phyloP scores from a whole-genome alignment of 306 rosid species.

The Prunus kanzakura region DNA sequence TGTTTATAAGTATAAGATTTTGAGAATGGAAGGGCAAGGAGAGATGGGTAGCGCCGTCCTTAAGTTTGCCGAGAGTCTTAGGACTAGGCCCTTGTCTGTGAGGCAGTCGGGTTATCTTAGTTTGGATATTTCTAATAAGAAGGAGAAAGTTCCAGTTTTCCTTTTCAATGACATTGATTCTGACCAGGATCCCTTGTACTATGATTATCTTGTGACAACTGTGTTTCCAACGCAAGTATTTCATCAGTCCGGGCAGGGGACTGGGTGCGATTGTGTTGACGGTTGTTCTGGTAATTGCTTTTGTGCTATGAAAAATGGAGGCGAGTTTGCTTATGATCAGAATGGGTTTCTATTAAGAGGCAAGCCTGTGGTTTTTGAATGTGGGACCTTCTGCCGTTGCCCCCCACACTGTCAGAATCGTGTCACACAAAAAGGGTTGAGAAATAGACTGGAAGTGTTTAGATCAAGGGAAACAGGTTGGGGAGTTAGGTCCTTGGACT shows the following conservation, averaged over 20 bases:
- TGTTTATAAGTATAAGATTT: slow-evolving; percentile 73
- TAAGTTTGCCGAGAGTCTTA: slow-evolving; percentile 56
- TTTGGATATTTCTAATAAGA: slow-evolving; percentile 58
- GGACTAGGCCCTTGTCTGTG: slow-evolving; percentile 40
- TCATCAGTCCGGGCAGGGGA: slow-evolving; percentile 51
- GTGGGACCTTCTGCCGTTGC: slow-evolving; percentile 75
- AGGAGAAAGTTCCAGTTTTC: slow-evolving; percentile 50
- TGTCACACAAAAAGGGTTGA: slow-evolving; percentile 68
- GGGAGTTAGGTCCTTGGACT: slow-evolving; percentile 97
- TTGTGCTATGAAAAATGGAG: slow-evolving; percentile 81
- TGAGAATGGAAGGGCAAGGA: slow-evolving; percentile 77
- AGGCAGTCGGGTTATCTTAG: slow-evolving; percentile 62
- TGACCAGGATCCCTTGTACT: slow-evolving; percentile 54
- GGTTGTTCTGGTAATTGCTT: slow-evolving; percentile 64
- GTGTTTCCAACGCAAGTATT: slow-evolving; percentile 62
- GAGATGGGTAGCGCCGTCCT: slow-evolving; percentile 80
- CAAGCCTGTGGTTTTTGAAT: slow-evolving; percentile 83
- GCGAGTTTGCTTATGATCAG: slow-evolving; percentile 59
- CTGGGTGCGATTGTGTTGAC: slow-evolving; percentile 64
- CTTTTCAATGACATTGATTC: slow-evolving; percentile 78
- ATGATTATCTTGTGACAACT: slow-evolving; percentile 64
- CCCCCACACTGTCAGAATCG: slow-evolving; percentile 82
- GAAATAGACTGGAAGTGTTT: slow-evolving; percentile 69
- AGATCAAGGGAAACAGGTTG: slow-evolving; percentile 88
- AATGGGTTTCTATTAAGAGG: slow-evolving; percentile 79